These are phyloP conservation scores for Globisporangium cylindrosporum DNA, from an alignment of 352 stramenopile genomes.

Conservation along the genomic window DNA sequence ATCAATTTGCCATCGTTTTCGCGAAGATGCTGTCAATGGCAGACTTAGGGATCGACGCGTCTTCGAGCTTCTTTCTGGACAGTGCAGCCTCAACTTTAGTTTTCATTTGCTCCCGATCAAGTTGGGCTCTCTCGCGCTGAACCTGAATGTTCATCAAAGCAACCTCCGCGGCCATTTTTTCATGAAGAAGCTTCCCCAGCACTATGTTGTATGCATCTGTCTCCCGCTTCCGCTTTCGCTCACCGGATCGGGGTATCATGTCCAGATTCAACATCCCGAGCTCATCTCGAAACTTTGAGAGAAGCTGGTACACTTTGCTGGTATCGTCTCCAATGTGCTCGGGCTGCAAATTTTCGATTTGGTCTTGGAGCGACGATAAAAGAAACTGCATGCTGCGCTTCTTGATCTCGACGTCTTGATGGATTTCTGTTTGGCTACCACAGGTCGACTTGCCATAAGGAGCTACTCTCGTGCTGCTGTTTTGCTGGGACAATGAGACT, in stretches of 20 bases:
- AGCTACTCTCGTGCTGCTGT: not conserved
- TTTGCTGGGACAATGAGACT: not conserved
- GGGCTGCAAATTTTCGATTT: slow-evolving; percentile 12
- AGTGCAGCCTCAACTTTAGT: slow-evolving; percentile 30
- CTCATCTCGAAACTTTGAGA: slow-evolving; percentile 26
- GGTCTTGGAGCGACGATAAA: slow-evolving; percentile 11
- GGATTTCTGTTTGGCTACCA: not conserved
- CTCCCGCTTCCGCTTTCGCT: slow-evolving; percentile 18
- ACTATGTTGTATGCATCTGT: slow-evolving; percentile 17
- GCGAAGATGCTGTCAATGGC: slow-evolving; percentile 26
- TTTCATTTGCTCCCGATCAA: slow-evolving; percentile 30
- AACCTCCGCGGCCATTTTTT: slow-evolving; percentile 18
- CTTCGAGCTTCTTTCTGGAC: slow-evolving; percentile 30
- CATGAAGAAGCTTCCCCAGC: slow-evolving; percentile 19
- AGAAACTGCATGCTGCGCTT: not conserved
- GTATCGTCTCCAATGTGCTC: slow-evolving; percentile 5
- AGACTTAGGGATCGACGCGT: slow-evolving; percentile 22
- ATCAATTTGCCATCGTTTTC: not conserved
- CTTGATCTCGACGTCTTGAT: not conserved
- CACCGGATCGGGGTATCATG: slow-evolving; percentile 7
- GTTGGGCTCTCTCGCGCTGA: slow-evolving; percentile 20
- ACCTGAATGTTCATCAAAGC: slow-evolving; percentile 28
- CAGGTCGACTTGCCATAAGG: not conserved
- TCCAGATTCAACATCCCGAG: slow-evolving; percentile 21
- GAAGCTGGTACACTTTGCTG: slow-evolving; percentile 9